Evolutionary conservation across 106 monocot genomes (phyloP), one percentile per base, ranked within the genome.

Genomic region (Xerophyta viscosa): DNA sequence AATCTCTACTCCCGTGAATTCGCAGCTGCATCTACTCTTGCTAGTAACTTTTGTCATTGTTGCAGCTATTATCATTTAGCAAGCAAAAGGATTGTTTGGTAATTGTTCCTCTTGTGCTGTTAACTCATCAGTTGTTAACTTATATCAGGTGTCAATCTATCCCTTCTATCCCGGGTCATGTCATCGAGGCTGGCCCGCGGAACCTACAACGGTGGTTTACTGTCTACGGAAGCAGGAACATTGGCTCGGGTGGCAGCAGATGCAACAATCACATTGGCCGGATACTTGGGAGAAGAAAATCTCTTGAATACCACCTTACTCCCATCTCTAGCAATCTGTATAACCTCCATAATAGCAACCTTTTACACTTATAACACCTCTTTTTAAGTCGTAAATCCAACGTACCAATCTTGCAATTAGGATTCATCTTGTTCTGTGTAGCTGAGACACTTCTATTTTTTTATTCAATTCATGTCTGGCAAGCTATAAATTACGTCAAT

Each of bases 161-260:
- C 77, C 18, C 77, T 77, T 17, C 49, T 77, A 29, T 77, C 77
- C 36, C 60, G 62, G 29, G 66, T 78, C 14, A 71, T 77, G 66
- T 71, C 71, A 24, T 66, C 77, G 1, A 41, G 77, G 30, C 66
- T 77, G 28, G 71, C 71, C 19, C 71, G 77, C 15, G 77, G 77
- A 67, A 77, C 77, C n/a, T 77, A 28, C 61, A 77, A 77, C 31
- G 77, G 70, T 10, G 71, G 77, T 13, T 45, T 77, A 14, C 66
- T 77, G 3, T 77, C 71, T 20, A 77, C 77, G 0, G 71, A 77
- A 47, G 77, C 77, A 14, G 77, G 77, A 46, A 77, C 77, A 5
- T 36, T 77, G 24, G 77, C 77, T 10, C 64, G 77, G 17, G 77
- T 77, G 28, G 47, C 62, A 8, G 77, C 77, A 3, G 77, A 77